Conservation (phyloP, 108 stramenopile genomes). For the Schizochytrium sp. region DNA sequence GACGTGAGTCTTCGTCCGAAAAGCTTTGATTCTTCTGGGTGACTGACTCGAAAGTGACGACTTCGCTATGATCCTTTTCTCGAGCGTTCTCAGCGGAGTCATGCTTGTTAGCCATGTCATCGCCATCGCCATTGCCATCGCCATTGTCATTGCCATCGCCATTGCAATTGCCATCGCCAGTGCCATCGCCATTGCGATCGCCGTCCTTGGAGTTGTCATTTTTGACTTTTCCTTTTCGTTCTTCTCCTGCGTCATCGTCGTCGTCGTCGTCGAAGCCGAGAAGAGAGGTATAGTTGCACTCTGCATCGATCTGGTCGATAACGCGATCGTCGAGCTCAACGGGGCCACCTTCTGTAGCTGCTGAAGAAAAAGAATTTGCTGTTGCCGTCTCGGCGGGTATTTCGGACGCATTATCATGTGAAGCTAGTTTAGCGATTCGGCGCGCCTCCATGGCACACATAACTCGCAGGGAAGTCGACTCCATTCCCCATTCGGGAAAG, state of each 20-base stretch:
- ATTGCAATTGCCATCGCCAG: too few relatives aligned
- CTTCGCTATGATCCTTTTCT: too few relatives aligned
- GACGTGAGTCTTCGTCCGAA: too few relatives aligned
- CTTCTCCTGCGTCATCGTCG: background rate
- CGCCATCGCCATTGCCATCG: too few relatives aligned
- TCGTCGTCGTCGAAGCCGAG: background rate
- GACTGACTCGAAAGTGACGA: too few relatives aligned
- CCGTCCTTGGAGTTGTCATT: background rate
- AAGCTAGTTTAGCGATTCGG: background rate
- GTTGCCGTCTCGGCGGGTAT: background rate
- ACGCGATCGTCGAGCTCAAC: background rate
- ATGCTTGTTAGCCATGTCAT: too few relatives aligned
- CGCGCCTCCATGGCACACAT: background rate
- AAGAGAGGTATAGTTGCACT: background rate
- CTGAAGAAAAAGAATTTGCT: too few relatives aligned
- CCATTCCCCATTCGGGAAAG: constrained; percentile 6
- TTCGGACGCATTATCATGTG: background rate
- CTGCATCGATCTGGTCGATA: background rate
- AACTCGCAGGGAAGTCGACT: background rate
- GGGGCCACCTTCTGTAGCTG: too few relatives aligned
- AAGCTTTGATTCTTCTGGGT: too few relatives aligned
- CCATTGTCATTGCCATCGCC: too few relatives aligned
- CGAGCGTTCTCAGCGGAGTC: too few relatives aligned
- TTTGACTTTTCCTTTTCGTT: background rate
- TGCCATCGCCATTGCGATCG: too few relatives aligned